Evolutionary conservation across 1,284 basidiomycete genomes (phyloP).

Genomic region (Trichosporon inkin): DNA sequence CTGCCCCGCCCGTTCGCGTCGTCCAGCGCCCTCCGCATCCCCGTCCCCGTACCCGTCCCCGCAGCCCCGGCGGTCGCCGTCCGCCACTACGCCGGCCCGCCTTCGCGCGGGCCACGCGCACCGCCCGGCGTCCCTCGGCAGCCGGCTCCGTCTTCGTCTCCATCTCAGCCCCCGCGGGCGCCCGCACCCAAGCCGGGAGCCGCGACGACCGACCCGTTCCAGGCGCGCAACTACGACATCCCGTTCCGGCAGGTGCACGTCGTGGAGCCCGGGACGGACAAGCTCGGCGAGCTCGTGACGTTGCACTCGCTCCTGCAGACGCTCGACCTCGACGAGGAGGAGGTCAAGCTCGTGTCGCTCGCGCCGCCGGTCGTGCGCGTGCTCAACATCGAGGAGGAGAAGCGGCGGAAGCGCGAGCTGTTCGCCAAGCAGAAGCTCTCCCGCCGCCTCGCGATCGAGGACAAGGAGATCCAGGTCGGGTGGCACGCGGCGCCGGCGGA

Average conservation of each 20-base stretch:
- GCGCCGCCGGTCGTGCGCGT: constrained; percentile 41
- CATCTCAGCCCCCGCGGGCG: neutral
- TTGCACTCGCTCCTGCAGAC: constrained; percentile 19
- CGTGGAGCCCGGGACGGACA: constrained; percentile 26
- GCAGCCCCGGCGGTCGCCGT: neutral
- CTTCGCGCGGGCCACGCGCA: too few species aligned
- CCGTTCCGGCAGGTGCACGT: constrained; percentile 41
- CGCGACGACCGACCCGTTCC: neutral
- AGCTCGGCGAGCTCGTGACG: constrained; percentile 25
- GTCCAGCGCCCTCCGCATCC: neutral
- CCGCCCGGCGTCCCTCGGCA: too few species aligned
- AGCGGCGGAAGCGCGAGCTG: constrained; percentile 24
- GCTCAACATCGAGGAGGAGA: constrained; percentile 29
- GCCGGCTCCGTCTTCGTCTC: too few species aligned
- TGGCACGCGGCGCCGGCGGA: constrained; percentile 43
- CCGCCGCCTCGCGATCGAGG: constrained; percentile 35
- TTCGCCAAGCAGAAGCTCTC: constrained; percentile 28
- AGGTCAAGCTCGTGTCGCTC: constrained; percentile 31
- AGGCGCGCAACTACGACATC: constrained; percentile 23
- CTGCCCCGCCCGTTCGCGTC: neutral
- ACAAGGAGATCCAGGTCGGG: constrained; percentile 45
- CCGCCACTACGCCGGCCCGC: neutral
- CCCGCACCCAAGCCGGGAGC: neutral
- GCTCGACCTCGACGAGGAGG: constrained; percentile 24
- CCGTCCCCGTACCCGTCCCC: too few species aligned